Base-by-base conservation (phyloP, 2,329 filamentous ascomycete species). In the Aureobasidium mangrovei region DNA sequence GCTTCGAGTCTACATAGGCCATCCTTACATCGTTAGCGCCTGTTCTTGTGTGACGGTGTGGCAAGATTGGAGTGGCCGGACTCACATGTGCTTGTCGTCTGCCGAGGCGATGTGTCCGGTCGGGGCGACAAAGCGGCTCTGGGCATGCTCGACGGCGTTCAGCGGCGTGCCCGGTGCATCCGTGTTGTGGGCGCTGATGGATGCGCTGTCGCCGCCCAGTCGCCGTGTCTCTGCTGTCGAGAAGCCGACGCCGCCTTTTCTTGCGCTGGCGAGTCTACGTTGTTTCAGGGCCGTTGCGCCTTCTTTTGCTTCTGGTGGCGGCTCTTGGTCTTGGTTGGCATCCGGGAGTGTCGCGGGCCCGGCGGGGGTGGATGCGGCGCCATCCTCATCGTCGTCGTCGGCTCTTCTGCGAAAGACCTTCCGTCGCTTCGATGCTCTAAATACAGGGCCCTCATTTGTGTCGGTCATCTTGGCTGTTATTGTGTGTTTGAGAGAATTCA, bases 1-100 rank as follows among this genome's bases (percentile, higher is more conserved):
- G 74, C 70, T 85, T 82, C 62, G 85, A 84, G 76, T 90, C 86
- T 89, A 91, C 83, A 72, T 87, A 91, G 73, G 84, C 82, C 77
- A 82, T 85, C 85, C 86, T 90, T 82, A 74, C 77, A 78, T 75
- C 70, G 81, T 90, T 81, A 90, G 86, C 72, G 10, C 67, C 55
- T 18, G 18, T 42, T 56, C 18, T 52, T 32, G 41, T 54, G 43
- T 29, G 8, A 49, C 53, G 18, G 18, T 18, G 18, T 32, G 53
- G 35, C 4, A 5, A 35, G 32, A 4, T 35, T 49, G 8, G 24
- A 5, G 33, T 31, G 32, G 26, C 5, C 12, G 29, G 54, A 81
- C 84, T 83, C 78, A 91, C 87, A 91, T 88, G 73, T 91, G 86
- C 70, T 77, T 84, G 67, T 90, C 85, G 38, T 74, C 69, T 26